Conservation (phyloP, 2,329 filamentous ascomycete genomes). For the Thelonectria discophora region DNA sequence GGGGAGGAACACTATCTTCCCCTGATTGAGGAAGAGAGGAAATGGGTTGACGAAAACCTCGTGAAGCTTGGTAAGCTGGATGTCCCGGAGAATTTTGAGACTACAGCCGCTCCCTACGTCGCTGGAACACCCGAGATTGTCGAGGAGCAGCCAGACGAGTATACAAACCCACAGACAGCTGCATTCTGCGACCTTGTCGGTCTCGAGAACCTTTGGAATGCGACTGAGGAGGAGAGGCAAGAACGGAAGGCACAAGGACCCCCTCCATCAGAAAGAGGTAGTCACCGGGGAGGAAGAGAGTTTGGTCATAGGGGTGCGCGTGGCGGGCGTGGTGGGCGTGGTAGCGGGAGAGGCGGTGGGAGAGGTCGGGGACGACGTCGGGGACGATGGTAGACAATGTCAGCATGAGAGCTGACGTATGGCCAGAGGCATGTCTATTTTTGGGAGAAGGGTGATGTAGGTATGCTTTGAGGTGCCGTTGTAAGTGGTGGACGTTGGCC, state of each 20-base stretch:
- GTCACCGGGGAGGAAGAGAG: slow-evolving; percentile 50
- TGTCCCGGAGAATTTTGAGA: slow-evolving; percentile 80
- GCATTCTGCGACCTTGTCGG: slow-evolving; percentile 81
- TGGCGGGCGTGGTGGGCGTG: slow-evolving; percentile 44
- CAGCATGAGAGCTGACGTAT: too few species aligned
- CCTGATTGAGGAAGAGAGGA: slow-evolving; percentile 73
- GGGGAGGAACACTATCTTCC: slow-evolving; percentile 74
- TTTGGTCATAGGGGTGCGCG: slow-evolving; percentile 29
- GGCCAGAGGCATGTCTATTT: too few species aligned
- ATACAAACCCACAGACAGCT: slow-evolving; percentile 87
- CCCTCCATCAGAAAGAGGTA: slow-evolving; percentile 50
- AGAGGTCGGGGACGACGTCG: slow-evolving; percentile 27
- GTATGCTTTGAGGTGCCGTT: too few species aligned
- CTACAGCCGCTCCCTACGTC: slow-evolving; percentile 78
- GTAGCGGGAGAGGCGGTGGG: slow-evolving; percentile 29
- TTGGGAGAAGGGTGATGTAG: too few species aligned
- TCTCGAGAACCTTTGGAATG: slow-evolving; percentile 79
- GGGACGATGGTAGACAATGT: slow-evolving; percentile 30
- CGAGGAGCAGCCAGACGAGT: slow-evolving; percentile 75
- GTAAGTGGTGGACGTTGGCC: too few species aligned
- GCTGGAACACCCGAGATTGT: slow-evolving; percentile 64
- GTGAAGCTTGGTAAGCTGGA: slow-evolving; percentile 67
- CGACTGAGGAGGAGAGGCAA: slow-evolving; percentile 74
- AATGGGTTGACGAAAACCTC: slow-evolving; percentile 85
- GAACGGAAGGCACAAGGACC: slow-evolving; percentile 68